phyloP scores from a whole-genome alignment of 495 filamentous ascomycete genomes.

The Penicillium antarcticum region DNA sequence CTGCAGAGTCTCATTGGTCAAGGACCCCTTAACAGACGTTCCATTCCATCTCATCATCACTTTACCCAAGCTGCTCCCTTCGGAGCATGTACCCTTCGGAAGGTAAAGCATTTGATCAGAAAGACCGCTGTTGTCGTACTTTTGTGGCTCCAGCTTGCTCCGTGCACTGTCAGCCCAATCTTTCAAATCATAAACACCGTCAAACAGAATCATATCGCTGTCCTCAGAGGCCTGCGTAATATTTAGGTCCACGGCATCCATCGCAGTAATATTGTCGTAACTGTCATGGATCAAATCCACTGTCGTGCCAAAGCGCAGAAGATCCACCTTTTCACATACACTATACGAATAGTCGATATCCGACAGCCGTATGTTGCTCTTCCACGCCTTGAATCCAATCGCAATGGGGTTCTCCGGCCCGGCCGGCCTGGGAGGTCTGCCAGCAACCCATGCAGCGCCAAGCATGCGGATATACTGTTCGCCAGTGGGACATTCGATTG shows the following conservation, averaged over 20 bases:
- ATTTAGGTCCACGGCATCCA: conserved; percentile 1
- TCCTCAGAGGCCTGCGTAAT: background rate
- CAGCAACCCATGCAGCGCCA: conserved; percentile 2
- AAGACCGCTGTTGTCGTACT: background rate
- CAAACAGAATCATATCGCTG: background rate
- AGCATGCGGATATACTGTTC: conserved; percentile 1
- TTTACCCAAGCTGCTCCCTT: background rate
- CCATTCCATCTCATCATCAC: background rate
- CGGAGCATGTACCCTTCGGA: background rate
- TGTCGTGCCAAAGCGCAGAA: background rate
- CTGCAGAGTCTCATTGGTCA: conserved; percentile 5
- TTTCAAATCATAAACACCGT: conserved; percentile 1
- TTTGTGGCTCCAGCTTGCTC: background rate
- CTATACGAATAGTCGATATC: conserved; percentile 6
- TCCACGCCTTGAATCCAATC: conserved; percentile 1
- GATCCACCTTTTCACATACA: background rate
- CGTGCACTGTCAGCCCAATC: background rate
- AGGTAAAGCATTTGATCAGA: background rate
- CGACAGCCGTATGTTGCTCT: background rate
- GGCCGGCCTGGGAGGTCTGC: background rate
- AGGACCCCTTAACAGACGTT: background rate
- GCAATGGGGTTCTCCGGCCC: background rate
- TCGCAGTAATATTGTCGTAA: background rate
- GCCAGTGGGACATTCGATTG: background rate
- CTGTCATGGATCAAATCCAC: background rate